Evolutionary conservation across 75 land plant genomes (phyloP).

Genomic region (Larix kaempferi): DNA sequence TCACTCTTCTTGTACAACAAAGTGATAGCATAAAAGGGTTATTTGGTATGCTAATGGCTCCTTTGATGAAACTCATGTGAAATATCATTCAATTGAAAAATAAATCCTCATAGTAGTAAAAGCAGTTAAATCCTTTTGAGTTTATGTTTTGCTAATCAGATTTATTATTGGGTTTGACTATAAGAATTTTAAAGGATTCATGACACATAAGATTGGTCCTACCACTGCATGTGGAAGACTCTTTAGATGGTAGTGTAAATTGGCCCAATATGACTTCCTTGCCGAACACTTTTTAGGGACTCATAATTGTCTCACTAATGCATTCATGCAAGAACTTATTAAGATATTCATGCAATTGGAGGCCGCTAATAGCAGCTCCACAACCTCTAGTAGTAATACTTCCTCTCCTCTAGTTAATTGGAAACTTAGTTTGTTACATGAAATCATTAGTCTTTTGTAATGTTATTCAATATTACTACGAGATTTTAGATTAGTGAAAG

Average conservation of each 20-base stretch:
- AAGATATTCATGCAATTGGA: too few species aligned
- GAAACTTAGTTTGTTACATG: too few species aligned
- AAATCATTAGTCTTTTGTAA: too few species aligned
- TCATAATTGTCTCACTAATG: too few species aligned
- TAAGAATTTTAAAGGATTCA: background rate
- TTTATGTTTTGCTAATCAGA: background rate
- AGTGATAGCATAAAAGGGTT: background rate
- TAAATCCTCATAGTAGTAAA: background rate
- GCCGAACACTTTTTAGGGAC: background rate
- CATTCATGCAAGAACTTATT: too few species aligned
- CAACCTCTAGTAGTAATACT: too few species aligned
- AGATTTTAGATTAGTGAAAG: too few species aligned
- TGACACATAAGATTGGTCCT: background rate
- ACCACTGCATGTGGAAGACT: background rate
- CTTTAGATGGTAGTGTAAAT: background rate
- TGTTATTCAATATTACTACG: too few species aligned
- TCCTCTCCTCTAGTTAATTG: too few species aligned
- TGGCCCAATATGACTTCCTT: background rate
- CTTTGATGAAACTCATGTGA: background rate
- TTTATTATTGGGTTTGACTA: background rate
- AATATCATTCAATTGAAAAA: background rate
- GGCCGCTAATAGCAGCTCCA: too few species aligned
- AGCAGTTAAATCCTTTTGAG: background rate
- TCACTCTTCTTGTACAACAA: background rate
- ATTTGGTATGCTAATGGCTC: background rate